Percentiles rank a stretch among this genome's conserved stretches.
Evolutionary conservation across 805 yeast species (phyloP).

Genomic region (Candida krabiensis): DNA sequence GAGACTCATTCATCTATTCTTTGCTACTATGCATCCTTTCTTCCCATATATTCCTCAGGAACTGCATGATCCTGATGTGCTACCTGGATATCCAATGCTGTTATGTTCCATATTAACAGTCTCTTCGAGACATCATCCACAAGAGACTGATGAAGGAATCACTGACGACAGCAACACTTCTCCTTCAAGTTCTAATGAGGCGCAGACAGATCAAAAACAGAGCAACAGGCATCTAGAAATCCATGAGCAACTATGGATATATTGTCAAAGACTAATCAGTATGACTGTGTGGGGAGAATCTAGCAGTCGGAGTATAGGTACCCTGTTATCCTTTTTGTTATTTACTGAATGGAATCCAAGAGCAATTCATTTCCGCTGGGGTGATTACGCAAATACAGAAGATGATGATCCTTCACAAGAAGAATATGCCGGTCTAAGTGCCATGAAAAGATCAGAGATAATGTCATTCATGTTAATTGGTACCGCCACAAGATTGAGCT

Average conservation of each 20-base stretch:
- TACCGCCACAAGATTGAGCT: constrained; percentile 80
- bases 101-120: constrained; percentile 80
- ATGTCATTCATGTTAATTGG: constrained; percentile 96
- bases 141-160: constrained; percentile 38
- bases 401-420: constrained; percentile 40
- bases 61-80: constrained; percentile 59
- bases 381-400: constrained; percentile 75
- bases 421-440: constrained; percentile 72
- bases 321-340: constrained; percentile 77
- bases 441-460: constrained; percentile 81
- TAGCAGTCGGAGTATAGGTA: constrained; percentile 81
- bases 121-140: constrained; percentile 71
- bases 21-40: constrained; percentile 81
- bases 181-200: constrained; percentile 12
- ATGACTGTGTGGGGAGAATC: constrained; percentile 95
- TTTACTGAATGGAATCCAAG: constrained; percentile 96
- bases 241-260: constrained; percentile 81
- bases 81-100: constrained; percentile 79
- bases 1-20: constrained; percentile 58
- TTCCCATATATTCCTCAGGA: constrained; percentile 84
- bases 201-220: background rate
- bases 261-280: constrained; percentile 77
- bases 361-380: constrained; percentile 87
- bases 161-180: constrained; percentile 10
- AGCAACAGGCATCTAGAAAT: constrained; percentile 48